phyloP scores from a whole-genome alignment of 352 stramenopile species.

The Thalassiosira gravida region DNA sequence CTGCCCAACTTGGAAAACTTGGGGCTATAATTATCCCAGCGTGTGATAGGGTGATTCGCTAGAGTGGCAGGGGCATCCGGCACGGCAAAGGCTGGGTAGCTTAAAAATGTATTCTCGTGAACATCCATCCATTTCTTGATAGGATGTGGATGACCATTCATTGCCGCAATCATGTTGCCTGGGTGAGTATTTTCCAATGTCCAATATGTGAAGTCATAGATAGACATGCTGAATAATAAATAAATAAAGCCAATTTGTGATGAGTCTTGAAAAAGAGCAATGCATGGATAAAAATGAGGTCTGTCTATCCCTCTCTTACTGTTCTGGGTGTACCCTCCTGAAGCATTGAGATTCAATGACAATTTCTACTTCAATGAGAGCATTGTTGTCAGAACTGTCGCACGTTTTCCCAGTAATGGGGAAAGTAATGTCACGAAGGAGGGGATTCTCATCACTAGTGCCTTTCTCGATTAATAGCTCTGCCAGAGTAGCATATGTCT shows the following conservation, averaged over 20 bases:
- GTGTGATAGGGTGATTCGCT: slow-evolving; percentile 39
- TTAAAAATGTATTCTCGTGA: slow-evolving; percentile 39
- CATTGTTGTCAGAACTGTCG: slow-evolving; percentile 10
- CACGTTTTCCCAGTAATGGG: slow-evolving; percentile 44
- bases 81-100: slow-evolving; percentile 43
- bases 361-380: slow-evolving; percentile 48
- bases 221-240: slow-evolving; percentile 45
- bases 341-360: slow-evolving; percentile 52
- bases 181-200: slow-evolving; percentile 57
- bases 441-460: slow-evolving; percentile 54
- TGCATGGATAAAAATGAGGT: too few species aligned
- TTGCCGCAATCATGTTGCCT: slow-evolving; percentile 61
- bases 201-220: slow-evolving; percentile 75
- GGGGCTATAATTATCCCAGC: slow-evolving; percentile 47
- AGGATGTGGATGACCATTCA: slow-evolving; percentile 44
- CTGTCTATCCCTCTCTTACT: too few species aligned
- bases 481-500: slow-evolving; percentile 50
- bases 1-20: slow-evolving; percentile 35
- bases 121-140: slow-evolving; percentile 72
- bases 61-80: slow-evolving; percentile 11
- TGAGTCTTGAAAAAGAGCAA: too few species aligned
- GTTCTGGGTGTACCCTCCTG: slow-evolving; percentile 63
- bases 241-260: too few species aligned
- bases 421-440: slow-evolving; percentile 59
- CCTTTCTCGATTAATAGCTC: slow-evolving; percentile 28